A percentile compares a stretch with the other conserved stretches of the same genome.
Conservation (phyloP, 208 protist genomes). For the Trypanosoma conorhini region DNA sequence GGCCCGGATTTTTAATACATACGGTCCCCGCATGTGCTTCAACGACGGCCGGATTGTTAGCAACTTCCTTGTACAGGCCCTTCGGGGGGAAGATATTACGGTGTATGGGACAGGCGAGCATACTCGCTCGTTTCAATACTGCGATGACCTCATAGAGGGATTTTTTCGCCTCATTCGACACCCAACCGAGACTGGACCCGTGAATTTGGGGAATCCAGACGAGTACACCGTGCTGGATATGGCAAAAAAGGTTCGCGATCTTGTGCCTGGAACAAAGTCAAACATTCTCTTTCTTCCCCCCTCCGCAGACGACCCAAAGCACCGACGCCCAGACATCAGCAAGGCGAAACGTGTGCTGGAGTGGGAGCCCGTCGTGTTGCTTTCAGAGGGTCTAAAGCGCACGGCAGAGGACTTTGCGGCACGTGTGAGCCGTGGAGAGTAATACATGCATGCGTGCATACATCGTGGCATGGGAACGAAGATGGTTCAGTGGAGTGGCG, state of each 20-base stretch:
- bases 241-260: slow-evolving; percentile 37
- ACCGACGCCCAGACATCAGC: slow-evolving; percentile 60
- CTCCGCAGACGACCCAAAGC: slow-evolving; percentile 57
- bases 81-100: slow-evolving; percentile 78
- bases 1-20: slow-evolving; percentile 97
- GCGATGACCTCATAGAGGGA: slow-evolving; percentile 70
- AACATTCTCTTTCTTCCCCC: slow-evolving; percentile 45
- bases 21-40: slow-evolving; percentile 94
- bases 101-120: slow-evolving; percentile 93
- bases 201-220: slow-evolving; percentile 77
- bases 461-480: too few species aligned
- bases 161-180: slow-evolving; percentile 51
- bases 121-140: slow-evolving; percentile 92
- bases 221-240: slow-evolving; percentile 71
- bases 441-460: background rate
- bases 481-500: too few species aligned
- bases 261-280: slow-evolving; percentile 47
- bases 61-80: slow-evolving; percentile 95
- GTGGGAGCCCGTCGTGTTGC: slow-evolving; percentile 52
- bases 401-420: slow-evolving; percentile 47
- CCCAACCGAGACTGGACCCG: slow-evolving; percentile 52
- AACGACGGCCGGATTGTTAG: slow-evolving; percentile 95
- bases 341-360: slow-evolving; percentile 49
- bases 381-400: slow-evolving; percentile 45
- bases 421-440: slow-evolving; percentile 13